These are phyloP conservation scores for Coemansia sp. DNA, from an alignment of 192 early-diverging fungal species.

Conservation along the genomic window DNA sequence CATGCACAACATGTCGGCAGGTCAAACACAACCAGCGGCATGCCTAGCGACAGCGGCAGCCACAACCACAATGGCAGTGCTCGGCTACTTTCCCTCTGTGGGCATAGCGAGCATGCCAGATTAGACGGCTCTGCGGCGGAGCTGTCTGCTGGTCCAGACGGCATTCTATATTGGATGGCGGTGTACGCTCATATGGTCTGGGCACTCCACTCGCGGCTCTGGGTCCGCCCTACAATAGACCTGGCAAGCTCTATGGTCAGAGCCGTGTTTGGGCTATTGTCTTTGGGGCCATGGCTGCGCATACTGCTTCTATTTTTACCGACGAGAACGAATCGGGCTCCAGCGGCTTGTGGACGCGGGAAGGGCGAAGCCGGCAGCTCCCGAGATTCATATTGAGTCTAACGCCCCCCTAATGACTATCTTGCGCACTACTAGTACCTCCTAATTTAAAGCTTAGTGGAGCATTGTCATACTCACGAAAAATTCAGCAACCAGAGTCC, in stretches of 20 bases:
- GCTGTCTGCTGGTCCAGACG: background rate
- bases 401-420: background rate
- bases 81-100: constrained; percentile 4
- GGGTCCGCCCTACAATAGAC: constrained; percentile 21
- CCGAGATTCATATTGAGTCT: background rate
- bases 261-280: constrained; percentile 17
- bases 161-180: constrained; percentile 30
- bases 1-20: constrained; percentile 5
- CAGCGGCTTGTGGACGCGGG: background rate
- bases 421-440: background rate
- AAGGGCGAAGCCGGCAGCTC: background rate
- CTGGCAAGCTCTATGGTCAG: constrained; percentile 3
- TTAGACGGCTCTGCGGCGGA: constrained; percentile 2
- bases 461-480: background rate
- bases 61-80: background rate
- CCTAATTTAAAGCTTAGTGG: constrained; percentile 7
- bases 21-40: background rate
- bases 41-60: background rate
- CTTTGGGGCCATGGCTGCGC: constrained; percentile 7
- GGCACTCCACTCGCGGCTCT: constrained; percentile 31
- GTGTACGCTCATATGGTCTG: constrained; percentile 42
- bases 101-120: background rate
- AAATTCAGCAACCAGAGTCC: background rate
- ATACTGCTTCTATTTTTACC: constrained; percentile 7
- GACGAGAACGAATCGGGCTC: background rate